Percentiles rank a stretch among this genome's conserved stretches.
phyloP scores from a whole-genome alignment of 1,284 basidiomycete genomes.

The Cryptococcus hybrid region DNA sequence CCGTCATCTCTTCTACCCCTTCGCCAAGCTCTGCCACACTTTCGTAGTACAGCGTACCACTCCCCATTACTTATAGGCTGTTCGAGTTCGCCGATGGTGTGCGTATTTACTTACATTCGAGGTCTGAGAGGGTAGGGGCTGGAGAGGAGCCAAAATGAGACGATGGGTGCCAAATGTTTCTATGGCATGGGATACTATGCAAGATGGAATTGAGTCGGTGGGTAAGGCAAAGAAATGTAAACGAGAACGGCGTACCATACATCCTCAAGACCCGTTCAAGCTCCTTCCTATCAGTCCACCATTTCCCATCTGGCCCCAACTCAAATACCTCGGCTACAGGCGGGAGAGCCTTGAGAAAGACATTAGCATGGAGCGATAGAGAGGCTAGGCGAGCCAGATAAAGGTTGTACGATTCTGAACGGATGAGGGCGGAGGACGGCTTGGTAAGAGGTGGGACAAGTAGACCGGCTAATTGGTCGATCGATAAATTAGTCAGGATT shows the following conservation, averaged over 20 bases:
- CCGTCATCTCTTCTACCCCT: conserved; percentile 64
- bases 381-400: conserved; percentile 72
- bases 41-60: conserved; percentile 79
- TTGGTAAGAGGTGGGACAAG: conserved; percentile 79
- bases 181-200: conserved; percentile 54
- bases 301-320: conserved; percentile 38
- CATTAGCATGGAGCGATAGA: conserved; percentile 70
- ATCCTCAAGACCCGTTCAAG: conserved; percentile 79
- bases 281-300: conserved; percentile 60
- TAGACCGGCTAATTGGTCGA: conserved; percentile 62
- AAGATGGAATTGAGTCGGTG: no score
- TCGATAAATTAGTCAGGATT: not conserved
- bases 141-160: conserved; percentile 58
- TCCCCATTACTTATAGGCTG: conserved; percentile 56
- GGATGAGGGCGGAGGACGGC: conserved; percentile 67
- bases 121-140: conserved; percentile 36
- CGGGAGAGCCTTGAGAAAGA: conserved; percentile 74
- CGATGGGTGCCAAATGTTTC: conserved; percentile 62
- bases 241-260: conserved; percentile 66
- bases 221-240: not conserved
- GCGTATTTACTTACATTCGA: conserved; percentile 2
- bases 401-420: conserved; percentile 69
- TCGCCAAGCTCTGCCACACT: conserved; percentile 71
- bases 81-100: conserved; percentile 11
- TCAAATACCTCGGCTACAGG: conserved; percentile 63